These are phyloP conservation scores for Zychaea mexicana DNA, from an alignment of 371 early-diverging fungal species.

Conservation along the genomic window DNA sequence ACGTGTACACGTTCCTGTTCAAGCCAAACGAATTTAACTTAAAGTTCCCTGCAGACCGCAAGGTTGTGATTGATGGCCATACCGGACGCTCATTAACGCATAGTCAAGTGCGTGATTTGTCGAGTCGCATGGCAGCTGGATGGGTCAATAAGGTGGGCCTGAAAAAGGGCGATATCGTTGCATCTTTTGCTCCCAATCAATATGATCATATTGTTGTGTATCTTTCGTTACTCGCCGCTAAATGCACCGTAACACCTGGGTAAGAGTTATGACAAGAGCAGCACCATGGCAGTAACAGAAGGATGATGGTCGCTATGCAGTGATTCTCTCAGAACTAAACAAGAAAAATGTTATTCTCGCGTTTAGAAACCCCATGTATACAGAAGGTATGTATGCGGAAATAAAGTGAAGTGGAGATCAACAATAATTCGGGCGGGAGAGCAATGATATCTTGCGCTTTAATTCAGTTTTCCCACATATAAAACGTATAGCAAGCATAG, in stretches of 20 bases:
- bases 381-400: slow-evolving; percentile 22
- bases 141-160: slow-evolving; percentile 57
- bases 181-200: slow-evolving; percentile 71
- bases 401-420: too few relatives aligned
- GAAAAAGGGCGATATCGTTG: slow-evolving; percentile 67
- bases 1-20: slow-evolving; percentile 70
- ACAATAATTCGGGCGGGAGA: too few relatives aligned
- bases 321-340: background rate
- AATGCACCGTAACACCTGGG: slow-evolving; percentile 43
- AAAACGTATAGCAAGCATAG: background rate
- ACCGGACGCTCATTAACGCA: slow-evolving; percentile 61
- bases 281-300: too few relatives aligned
- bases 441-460: too few relatives aligned
- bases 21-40: slow-evolving; percentile 28
- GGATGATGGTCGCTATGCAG: too few relatives aligned
- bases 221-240: slow-evolving; percentile 39
- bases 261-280: too few relatives aligned
- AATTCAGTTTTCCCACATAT: background rate
- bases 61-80: slow-evolving; percentile 61
- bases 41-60: slow-evolving; percentile 29
- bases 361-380: slow-evolving; percentile 20
- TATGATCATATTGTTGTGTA: slow-evolving; percentile 38
- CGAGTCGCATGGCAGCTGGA: slow-evolving; percentile 67
- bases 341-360: too few relatives aligned
- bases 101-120: slow-evolving; percentile 50